phyloP scores from a whole-genome alignment of 2,329 filamentous ascomycete species.

The Diaporthe batatas region DNA sequence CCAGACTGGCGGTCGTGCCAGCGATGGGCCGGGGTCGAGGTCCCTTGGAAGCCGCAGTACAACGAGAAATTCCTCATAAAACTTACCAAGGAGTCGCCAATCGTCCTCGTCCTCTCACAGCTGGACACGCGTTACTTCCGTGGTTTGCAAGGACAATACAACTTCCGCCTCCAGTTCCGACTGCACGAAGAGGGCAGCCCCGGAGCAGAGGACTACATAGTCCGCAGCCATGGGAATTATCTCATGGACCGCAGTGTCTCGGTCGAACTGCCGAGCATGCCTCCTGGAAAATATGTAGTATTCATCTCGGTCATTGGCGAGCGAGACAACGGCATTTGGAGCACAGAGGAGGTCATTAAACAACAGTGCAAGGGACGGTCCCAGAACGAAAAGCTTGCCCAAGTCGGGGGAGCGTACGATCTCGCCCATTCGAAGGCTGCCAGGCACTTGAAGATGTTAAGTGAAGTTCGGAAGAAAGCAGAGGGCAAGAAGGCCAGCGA shows the following conservation, averaged over 20 bases:
- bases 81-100: conserved; percentile 61
- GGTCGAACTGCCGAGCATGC: conserved; percentile 77
- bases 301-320: conserved; percentile 80
- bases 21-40: conserved; percentile 56
- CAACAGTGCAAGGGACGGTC: conserved; percentile 70
- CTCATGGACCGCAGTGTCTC: conserved; percentile 81
- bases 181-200: conserved; percentile 61
- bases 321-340: conserved; percentile 63
- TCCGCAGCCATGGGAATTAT: conserved; percentile 66
- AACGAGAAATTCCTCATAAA: conserved; percentile 68
- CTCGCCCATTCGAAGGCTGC: conserved; percentile 74
- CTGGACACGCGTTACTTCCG: conserved; percentile 70
- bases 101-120: conserved; percentile 70
- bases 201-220: conserved; percentile 64
- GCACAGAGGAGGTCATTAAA: conserved; percentile 76
- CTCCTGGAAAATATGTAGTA: conserved; percentile 81
- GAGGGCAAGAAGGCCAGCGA: conserved; percentile 63
- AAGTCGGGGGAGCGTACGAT: conserved; percentile 78
- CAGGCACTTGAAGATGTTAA: conserved; percentile 54
- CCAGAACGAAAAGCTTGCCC: conserved; percentile 83
- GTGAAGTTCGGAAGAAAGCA: conserved; percentile 61
- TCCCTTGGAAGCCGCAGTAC: conserved; percentile 70
- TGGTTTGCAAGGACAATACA: conserved; percentile 69
- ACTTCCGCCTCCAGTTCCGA: conserved; percentile 66
- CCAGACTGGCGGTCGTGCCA: conserved; percentile 67